A percentile compares a stretch with the other conserved stretches of the same genome.
phyloP scores from a whole-genome alignment of 1,284 basidiomycete species.

The Ceratobasidium sp. region DNA sequence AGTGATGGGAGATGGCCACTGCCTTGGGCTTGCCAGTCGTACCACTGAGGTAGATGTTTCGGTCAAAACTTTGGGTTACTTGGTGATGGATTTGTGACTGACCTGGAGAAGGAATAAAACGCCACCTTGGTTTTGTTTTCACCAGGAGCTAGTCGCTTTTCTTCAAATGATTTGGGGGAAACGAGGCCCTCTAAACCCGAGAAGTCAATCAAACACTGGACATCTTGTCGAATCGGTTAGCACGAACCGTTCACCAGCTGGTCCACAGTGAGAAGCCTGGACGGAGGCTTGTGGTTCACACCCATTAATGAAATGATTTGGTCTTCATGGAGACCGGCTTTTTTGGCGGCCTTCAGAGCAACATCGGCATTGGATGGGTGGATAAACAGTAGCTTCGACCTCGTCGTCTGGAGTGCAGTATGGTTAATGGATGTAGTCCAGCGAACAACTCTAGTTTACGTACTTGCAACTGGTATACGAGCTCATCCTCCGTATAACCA shows the following conservation, averaged over 20 bases:
- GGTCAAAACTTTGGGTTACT: too few species aligned
- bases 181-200: slow-evolving; percentile 63
- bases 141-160: slow-evolving; percentile 65
- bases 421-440: background rate
- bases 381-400: slow-evolving; percentile 67
- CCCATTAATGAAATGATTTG: slow-evolving; percentile 66
- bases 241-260: slow-evolving; percentile 55
- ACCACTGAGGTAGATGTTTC: slow-evolving; percentile 60
- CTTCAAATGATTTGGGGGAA: slow-evolving; percentile 60
- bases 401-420: slow-evolving; percentile 60
- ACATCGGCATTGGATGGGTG: slow-evolving; percentile 65
- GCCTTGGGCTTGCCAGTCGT: slow-evolving; percentile 88
- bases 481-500: slow-evolving; percentile 72
- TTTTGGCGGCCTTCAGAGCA: slow-evolving; percentile 64
- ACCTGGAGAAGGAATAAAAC: slow-evolving; percentile 73
- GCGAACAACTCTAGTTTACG: background rate
- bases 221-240: background rate
- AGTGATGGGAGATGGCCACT: slow-evolving; percentile 74
- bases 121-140: slow-evolving; percentile 76
- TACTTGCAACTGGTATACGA: slow-evolving; percentile 53
- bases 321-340: slow-evolving; percentile 64
- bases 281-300: slow-evolving; percentile 47
- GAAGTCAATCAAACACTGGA: background rate
- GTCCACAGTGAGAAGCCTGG: slow-evolving; percentile 59
- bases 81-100: background rate